Percentiles rank a stretch among this genome's conserved stretches.
Evolutionary conservation across 2,329 filamentous ascomycete species (phyloP).

Genomic region (Helicocarpus griseus): DNA sequence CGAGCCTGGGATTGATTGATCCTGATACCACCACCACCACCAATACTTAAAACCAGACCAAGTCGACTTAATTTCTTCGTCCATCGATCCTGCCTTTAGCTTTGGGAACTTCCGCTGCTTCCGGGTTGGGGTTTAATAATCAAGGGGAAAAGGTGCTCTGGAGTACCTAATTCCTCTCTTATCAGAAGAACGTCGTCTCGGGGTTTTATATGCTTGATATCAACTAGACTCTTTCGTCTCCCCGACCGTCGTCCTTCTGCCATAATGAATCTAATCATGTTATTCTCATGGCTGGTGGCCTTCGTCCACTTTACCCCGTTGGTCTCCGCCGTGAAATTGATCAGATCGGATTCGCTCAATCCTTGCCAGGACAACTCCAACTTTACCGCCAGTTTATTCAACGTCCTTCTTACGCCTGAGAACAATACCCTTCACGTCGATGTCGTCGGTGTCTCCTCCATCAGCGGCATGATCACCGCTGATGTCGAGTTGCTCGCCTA

Average conservation of each 20-base stretch:
- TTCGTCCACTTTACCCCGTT: slow-evolving; percentile 35
- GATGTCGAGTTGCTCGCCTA: slow-evolving; percentile 71
- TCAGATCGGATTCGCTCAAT: slow-evolving; percentile 75
- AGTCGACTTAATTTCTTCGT: background rate
- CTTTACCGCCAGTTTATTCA: slow-evolving; percentile 82
- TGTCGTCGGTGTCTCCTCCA: slow-evolving; percentile 71
- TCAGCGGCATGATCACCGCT: slow-evolving; percentile 72
- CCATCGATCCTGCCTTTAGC: background rate
- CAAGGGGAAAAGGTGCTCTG: slow-evolving; percentile 22
- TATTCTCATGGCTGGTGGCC: slow-evolving; percentile 28
- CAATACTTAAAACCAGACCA: background rate
- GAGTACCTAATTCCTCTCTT: slow-evolving; percentile 19
- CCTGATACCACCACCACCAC: too few species aligned
- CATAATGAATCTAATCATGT: slow-evolving; percentile 23
- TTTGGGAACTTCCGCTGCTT: too few species aligned
- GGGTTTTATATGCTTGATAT: background rate
- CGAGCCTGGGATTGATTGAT: background rate
- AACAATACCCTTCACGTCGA: slow-evolving; percentile 65
- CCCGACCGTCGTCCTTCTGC: slow-evolving; percentile 21
- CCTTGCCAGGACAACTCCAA: slow-evolving; percentile 74
- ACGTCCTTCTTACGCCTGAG: slow-evolving; percentile 55
- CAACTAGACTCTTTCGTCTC: background rate
- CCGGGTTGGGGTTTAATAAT: slow-evolving; percentile 16
- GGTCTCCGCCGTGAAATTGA: slow-evolving; percentile 54
- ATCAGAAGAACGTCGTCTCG: background rate